Evolutionary conservation across 192 early-diverging fungal genomes (phyloP).

Genomic region (Cladochytrium replicatum): DNA sequence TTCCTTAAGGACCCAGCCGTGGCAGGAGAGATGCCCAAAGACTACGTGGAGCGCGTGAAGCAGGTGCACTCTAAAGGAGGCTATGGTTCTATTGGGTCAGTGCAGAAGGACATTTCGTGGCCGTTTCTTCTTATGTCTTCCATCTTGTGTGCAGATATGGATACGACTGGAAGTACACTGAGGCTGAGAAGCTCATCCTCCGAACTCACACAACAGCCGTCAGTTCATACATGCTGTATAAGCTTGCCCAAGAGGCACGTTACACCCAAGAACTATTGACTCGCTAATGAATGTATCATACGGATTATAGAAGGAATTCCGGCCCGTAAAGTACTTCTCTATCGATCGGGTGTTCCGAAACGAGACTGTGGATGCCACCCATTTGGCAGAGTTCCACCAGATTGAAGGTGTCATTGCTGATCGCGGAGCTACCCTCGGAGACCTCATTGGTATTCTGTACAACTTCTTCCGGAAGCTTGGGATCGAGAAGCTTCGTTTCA

Average conservation of each 20-base stretch:
- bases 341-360: conserved; percentile 99
- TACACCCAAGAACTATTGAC: conserved; percentile 6
- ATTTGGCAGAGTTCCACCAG: conserved; percentile 99
- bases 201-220: conserved; percentile 97
- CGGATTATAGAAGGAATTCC: conserved; percentile 58
- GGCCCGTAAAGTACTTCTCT: conserved; percentile 96
- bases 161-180: conserved; percentile 83
- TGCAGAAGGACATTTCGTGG: neutral
- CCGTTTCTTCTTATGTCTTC: neutral
- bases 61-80: conserved; percentile 87
- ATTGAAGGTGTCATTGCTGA: conserved; percentile 98
- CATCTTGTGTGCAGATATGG: conserved; percentile 44
- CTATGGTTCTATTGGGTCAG: conserved; percentile 80
- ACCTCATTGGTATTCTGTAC: conserved; percentile 93
- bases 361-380: conserved; percentile 93
- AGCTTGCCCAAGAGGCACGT: conserved; percentile 65
- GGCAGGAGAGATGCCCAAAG: conserved; percentile 63
- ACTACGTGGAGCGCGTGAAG: conserved; percentile 87
- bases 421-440: conserved; percentile 84
- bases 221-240: conserved; percentile 82
- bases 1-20: conserved; percentile 58
- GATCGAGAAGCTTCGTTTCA: conserved; percentile 81
- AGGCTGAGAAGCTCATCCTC: conserved; percentile 86
- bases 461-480: conserved; percentile 96
- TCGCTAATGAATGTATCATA: conserved; percentile 3